phyloP scores from a whole-genome alignment of 1,284 basidiomycete genomes.

The Ceratobasidium sp. region DNA sequence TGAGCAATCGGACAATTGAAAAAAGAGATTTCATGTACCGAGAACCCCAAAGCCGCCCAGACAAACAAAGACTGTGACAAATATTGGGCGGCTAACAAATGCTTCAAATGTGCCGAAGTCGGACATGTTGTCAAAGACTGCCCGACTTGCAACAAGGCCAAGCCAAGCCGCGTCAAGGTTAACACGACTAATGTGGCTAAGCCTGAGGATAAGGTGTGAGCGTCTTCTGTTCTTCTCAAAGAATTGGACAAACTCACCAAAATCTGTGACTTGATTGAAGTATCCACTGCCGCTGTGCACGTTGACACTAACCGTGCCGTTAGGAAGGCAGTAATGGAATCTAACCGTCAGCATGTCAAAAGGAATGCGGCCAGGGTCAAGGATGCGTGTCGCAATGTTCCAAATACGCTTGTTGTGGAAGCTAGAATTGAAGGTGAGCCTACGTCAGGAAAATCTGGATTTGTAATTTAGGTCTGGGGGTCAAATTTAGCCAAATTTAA shows the following conservation, averaged over 20 bases:
- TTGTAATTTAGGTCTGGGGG: too few relatives aligned
- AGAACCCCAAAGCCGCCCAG: not conserved
- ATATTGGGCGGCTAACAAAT: constrained; percentile 41
- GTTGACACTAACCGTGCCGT: too few relatives aligned
- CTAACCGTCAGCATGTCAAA: constrained; percentile 51
- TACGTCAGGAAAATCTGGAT: too few relatives aligned
- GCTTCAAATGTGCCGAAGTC: constrained; percentile 37
- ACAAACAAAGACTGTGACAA: constrained; percentile 16
- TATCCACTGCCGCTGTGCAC: not conserved
- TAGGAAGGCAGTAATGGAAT: constrained; percentile 43
- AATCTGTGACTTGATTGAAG: not conserved
- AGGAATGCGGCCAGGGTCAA: constrained; percentile 1
- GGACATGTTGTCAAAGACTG: constrained; percentile 44
- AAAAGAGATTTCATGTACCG: not conserved
- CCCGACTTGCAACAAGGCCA: constrained; percentile 24
- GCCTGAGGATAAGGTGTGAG: not conserved
- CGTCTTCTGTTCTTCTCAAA: not conserved
- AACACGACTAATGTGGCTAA: not conserved
- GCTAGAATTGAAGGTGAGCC: constrained; percentile 13
- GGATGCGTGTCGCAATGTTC: not conserved
- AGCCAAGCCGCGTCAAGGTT: not conserved
- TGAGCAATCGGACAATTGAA: too few relatives aligned
- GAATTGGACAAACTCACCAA: constrained; percentile 9
- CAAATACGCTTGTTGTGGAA: not conserved
- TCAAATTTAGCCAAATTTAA: too few relatives aligned